These are phyloP conservation scores for Phialophora macrospora DNA, from an alignment of 2,329 filamentous ascomycete genomes.

Conservation along the genomic window DNA sequence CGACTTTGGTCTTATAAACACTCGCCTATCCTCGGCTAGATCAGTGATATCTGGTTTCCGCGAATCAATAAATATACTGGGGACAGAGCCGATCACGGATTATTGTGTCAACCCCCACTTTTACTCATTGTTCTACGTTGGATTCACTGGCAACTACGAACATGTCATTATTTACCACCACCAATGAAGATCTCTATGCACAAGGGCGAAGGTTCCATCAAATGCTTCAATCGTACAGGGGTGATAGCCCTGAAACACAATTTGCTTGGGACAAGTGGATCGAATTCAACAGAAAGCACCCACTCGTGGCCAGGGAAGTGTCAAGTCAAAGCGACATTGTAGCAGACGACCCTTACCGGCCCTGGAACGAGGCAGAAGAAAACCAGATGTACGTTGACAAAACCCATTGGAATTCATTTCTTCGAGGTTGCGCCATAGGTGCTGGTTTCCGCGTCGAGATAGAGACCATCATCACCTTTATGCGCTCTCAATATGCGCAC, in stretches of 20 bases:
- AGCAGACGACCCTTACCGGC: background rate
- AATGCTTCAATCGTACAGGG: background rate
- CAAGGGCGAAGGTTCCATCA: background rate
- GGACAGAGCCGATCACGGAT: background rate
- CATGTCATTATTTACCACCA: background rate
- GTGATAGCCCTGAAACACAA: background rate
- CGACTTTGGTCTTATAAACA: constrained; percentile 1
- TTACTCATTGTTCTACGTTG: background rate
- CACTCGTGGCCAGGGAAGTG: background rate
- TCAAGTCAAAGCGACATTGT: background rate
- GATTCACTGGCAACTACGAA: background rate
- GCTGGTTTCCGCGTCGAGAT: background rate
- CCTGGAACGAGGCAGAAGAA: constrained; percentile 5
- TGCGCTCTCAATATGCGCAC: background rate
- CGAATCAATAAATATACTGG: background rate
- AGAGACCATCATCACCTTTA: background rate
- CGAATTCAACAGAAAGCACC: background rate
- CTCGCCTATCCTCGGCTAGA: background rate
- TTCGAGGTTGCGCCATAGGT: background rate
- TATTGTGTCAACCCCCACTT: background rate
- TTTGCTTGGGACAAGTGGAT: background rate
- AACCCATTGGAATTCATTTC: background rate
- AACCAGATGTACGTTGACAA: background rate
- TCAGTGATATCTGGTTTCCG: background rate
- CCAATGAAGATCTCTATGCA: background rate